Evolutionary conservation across 768 basidiomycete genomes (phyloP), one percentile per base, ranked within the genome.

Genomic region (Pulveroboletus ravenelii): DNA sequence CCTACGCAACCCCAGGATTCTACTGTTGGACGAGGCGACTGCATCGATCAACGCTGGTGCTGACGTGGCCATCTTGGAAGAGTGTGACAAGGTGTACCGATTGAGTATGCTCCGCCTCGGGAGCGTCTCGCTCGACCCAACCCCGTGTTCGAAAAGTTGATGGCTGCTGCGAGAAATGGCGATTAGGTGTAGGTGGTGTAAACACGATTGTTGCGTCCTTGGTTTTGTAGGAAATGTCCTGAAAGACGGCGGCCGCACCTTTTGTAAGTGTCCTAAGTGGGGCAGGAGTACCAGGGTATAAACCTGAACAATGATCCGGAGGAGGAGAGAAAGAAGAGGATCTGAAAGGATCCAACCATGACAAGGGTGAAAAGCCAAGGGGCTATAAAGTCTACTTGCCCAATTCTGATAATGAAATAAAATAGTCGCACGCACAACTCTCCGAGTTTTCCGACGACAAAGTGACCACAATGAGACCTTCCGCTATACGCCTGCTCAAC

Each of bases 1-100:
- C 20, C 20, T 68, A 1, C 61, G 67, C 41, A 64, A 68, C 40
- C 67, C 64, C 18, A 62, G 4, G 20, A 23, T 23, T 23, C 20
- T 23, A 23, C 20, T 23, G 20, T 49, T 68, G 52, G 66, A 68
- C 50, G 66, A 68, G 51, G 65, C 66, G 31, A 67, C 64, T 1
- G 87, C 85, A 12, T 85, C 86, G 29, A 77, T 97, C 48, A 93
- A 96, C 67, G 80, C 93, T 6, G 84, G 93, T 32, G 74, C 91
- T 17, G 82, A 92, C 48, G 90, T 96, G 29, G 90, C 93, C 14
- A 73, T 84, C 43, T 62, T 66, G 25, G 55, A 66, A 29, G 66
- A 62, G 5, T 23, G 65, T 66, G 60, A 37, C 62, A 64, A 32
- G 64, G 66, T 39, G 58, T 62, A 10, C 62, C 65, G 2, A 53